Percentiles rank a stretch among this genome's conserved stretches.
phyloP scores from a whole-genome alignment of 139 green algal genomes.

The Tetradesmus obliquus region DNA sequence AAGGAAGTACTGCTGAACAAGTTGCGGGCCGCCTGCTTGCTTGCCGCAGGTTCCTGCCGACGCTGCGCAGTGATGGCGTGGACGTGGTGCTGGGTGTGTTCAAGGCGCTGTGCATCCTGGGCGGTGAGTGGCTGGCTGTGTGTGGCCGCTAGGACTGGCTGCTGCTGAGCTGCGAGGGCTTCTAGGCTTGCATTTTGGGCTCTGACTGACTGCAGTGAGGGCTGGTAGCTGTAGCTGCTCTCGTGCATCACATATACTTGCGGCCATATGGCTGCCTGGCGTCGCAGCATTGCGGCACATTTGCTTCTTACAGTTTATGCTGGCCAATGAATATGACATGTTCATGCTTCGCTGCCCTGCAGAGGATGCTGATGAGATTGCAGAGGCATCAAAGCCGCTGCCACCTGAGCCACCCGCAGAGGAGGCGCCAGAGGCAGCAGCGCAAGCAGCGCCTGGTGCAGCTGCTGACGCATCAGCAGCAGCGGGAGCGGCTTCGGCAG shows the following conservation, averaged over 20 bases:
- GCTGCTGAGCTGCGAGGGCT: neutral
- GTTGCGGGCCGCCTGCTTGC: neutral
- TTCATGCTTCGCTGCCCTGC: neutral
- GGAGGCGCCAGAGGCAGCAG: constrained; percentile 1
- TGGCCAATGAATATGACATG: no score
- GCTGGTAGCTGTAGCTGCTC: no score
- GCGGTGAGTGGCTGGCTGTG: constrained; percentile 53
- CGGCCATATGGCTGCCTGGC: no score
- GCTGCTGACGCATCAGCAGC: neutral
- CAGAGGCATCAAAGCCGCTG: constrained; percentile 38
- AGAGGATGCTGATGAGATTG: constrained; percentile 30
- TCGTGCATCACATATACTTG: no score
- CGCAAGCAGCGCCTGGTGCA: neutral
- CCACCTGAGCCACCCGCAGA: neutral
- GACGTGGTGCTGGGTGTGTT: constrained; percentile 78
- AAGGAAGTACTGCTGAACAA: neutral
- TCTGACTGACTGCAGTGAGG: no score
- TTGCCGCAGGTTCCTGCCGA: constrained; percentile 73
- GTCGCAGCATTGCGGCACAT: no score
- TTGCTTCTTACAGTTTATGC: no score
- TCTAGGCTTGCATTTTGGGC: no score
- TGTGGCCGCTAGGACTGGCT: neutral
- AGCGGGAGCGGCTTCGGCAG: constrained; percentile 7
- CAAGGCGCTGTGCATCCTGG: constrained; percentile 75
- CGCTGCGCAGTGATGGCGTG: constrained; percentile 75